A percentile compares a stretch with the other conserved stretches of the same genome.
phyloP scores from a whole-genome alignment of 257 asterid species.

The Gynochthodes officinalis region DNA sequence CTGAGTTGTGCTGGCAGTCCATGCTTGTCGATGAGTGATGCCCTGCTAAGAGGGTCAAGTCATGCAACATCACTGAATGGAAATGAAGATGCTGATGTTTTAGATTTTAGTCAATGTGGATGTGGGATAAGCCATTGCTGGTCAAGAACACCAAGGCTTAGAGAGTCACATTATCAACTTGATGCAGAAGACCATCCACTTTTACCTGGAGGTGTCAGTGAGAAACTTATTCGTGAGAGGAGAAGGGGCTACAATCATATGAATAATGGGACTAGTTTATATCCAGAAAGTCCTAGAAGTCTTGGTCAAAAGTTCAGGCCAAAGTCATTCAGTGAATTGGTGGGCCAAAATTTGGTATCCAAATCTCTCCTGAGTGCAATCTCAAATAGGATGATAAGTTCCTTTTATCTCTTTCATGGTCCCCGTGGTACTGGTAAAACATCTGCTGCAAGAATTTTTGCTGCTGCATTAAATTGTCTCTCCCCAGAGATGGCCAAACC shows the following conservation, averaged over 20 bases:
- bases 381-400: slow-evolving; percentile 41
- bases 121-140: slow-evolving; percentile 79
- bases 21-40: slow-evolving; percentile 31
- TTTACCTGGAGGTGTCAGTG: slow-evolving; percentile 31
- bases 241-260: slow-evolving; percentile 24
- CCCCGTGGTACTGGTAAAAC: slow-evolving; percentile 95
- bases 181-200: slow-evolving; percentile 56
- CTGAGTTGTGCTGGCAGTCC: slow-evolving; percentile 49
- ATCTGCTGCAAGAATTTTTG: slow-evolving; percentile 71
- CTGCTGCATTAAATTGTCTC: slow-evolving; percentile 86
- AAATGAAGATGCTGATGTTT: slow-evolving; percentile 43
- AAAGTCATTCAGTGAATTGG: slow-evolving; percentile 64
- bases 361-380: slow-evolving; percentile 60
- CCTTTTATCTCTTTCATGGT: slow-evolving; percentile 74
- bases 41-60: slow-evolving; percentile 30
- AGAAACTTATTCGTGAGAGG: slow-evolving; percentile 16
- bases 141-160: slow-evolving; percentile 52
- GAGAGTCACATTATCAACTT: slow-evolving; percentile 37
- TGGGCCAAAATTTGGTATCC: slow-evolving; percentile 62
- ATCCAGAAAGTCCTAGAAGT: slow-evolving; percentile 53
- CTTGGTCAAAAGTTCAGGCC: slow-evolving; percentile 68
- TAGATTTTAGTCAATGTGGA: slow-evolving; percentile 57
- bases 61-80: slow-evolving; percentile 29
- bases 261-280: slow-evolving; percentile 27
- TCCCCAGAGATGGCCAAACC: slow-evolving; percentile 52